Evolutionary conservation across 257 asterid species (phyloP).

Genomic region (Schizonepeta tenuifolia): DNA sequence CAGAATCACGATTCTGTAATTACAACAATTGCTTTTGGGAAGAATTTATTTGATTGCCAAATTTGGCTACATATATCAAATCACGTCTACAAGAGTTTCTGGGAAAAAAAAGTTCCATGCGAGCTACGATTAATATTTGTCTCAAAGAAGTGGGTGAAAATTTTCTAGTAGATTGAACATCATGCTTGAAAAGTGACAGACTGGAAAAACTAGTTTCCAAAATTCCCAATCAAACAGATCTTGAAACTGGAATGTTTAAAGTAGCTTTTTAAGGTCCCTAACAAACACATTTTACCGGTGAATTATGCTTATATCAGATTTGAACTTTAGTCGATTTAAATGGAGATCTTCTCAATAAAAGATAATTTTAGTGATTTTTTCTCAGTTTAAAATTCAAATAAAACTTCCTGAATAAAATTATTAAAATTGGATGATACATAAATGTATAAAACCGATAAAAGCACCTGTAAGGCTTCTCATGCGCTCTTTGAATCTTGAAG

Average conservation of each 20-base stretch:
- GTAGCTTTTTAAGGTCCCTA: neutral
- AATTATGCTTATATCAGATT: constrained; percentile 3
- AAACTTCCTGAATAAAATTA: neutral
- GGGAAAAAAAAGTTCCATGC: too few species aligned
- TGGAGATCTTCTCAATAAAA: neutral
- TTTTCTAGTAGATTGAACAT: neutral
- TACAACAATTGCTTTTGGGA: neutral
- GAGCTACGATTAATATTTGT: too few species aligned
- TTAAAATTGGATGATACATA: too few species aligned
- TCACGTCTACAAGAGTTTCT: neutral
- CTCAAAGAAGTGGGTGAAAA: neutral
- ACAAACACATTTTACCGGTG: neutral
- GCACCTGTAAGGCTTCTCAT: constrained; percentile 67
- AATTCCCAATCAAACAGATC: neutral
- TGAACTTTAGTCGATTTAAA: constrained; percentile 8
- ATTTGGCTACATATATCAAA: neutral
- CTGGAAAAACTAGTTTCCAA: neutral
- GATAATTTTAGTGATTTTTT: constrained; percentile 5
- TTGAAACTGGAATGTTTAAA: neutral
- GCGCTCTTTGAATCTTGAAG: constrained; percentile 63
- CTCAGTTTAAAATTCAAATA: neutral
- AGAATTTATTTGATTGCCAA: neutral
- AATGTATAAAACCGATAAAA: constrained; percentile 22
- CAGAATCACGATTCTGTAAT: neutral
- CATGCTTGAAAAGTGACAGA: neutral